Percentiles rank a stretch among this genome's conserved stretches.
phyloP scores from a whole-genome alignment of 2,329 filamentous ascomycete species.

The Oidium heveae region DNA sequence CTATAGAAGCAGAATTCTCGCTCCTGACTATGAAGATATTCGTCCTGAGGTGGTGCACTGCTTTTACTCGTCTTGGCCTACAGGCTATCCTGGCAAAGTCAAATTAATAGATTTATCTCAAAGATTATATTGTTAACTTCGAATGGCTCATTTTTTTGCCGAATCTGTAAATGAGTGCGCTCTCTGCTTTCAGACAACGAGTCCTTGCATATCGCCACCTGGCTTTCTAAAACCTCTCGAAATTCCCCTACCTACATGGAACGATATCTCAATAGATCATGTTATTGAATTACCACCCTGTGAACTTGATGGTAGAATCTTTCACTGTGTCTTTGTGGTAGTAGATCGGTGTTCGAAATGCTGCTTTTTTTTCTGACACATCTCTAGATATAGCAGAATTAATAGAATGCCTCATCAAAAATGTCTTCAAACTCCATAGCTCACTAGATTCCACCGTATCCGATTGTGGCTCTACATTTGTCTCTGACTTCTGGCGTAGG shows the following conservation, averaged over 20 bases:
- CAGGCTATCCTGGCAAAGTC: not conserved
- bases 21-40: not conserved
- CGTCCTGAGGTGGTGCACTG: not conserved
- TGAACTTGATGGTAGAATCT: not conserved
- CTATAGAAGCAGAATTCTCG: not conserved
- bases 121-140: not conserved
- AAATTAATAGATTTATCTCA: not conserved
- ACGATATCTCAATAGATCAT: conserved; percentile 2
- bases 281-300: not conserved
- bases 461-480: too few species aligned
- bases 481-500: too few species aligned
- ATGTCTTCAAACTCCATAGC: too few species aligned
- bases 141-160: not conserved
- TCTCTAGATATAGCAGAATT: too few species aligned
- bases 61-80: not conserved
- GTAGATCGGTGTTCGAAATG: too few species aligned
- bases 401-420: too few species aligned
- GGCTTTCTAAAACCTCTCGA: conserved; percentile 2
- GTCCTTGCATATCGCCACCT: not conserved
- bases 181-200: not conserved
- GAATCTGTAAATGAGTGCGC: not conserved
- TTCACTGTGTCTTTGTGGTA: not conserved
- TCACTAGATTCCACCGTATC: too few species aligned
- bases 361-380: too few species aligned
- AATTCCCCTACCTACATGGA: not conserved